These are phyloP conservation scores for Pleurotus tuber-regium DNA, from an alignment of 768 basidiomycete species.

Conservation along the genomic window DNA sequence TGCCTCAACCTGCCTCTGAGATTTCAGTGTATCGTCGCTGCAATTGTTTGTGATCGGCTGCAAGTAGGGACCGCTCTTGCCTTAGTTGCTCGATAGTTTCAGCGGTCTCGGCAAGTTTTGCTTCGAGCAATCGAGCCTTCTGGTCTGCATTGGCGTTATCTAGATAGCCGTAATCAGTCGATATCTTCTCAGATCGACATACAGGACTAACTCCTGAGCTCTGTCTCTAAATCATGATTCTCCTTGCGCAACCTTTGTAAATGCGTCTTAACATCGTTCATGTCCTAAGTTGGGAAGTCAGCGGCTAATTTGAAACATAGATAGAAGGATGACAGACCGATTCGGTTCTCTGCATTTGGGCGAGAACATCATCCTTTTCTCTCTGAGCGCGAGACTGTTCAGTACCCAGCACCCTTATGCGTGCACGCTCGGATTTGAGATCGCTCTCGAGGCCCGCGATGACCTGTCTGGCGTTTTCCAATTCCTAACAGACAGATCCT, in stretches of 20 bases:
- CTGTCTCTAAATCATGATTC: constrained; percentile 69
- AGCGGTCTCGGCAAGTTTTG: constrained; percentile 64
- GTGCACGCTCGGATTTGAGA: constrained; percentile 67
- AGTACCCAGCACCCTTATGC: constrained; percentile 56
- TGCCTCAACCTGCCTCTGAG: constrained; percentile 64
- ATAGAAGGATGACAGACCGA: constrained; percentile 40
- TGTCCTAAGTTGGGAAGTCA: constrained; percentile 50
- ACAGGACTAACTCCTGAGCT: constrained; percentile 58
- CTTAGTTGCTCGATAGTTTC: constrained; percentile 73
- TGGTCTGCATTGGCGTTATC: constrained; percentile 70
- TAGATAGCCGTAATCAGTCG: constrained; percentile 22
- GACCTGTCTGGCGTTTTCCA: constrained; percentile 61
- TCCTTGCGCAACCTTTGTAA: constrained; percentile 69
- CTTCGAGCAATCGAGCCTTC: constrained; percentile 66
- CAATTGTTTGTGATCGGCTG: constrained; percentile 67
- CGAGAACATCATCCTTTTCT: constrained; percentile 61
- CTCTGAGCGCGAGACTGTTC: constrained; percentile 64
- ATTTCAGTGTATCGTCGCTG: constrained; percentile 65
- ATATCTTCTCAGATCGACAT: not conserved
- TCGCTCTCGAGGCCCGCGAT: constrained; percentile 71
- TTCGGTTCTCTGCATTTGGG: constrained; percentile 70
- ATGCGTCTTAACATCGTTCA: constrained; percentile 72
- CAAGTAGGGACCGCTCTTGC: constrained; percentile 70
- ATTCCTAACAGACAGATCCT: too few species aligned
- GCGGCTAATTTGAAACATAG: constrained; percentile 4